Conservation (phyloP, 495 filamentous ascomycete species). For the Trichoderma reesei region DNA sequence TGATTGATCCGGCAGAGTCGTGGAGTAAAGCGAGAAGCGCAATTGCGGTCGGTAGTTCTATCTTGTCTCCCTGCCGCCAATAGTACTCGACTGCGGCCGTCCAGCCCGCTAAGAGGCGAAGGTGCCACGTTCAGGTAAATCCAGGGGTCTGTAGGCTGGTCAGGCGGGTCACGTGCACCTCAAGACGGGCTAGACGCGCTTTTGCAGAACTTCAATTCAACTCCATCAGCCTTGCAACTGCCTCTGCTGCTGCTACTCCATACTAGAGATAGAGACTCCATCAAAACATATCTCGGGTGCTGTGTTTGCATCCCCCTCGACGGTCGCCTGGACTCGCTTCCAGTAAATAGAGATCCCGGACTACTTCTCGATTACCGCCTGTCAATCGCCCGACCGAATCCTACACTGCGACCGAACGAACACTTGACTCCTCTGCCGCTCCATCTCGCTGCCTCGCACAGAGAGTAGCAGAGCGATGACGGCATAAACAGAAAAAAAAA, state of each 20-base stretch:
- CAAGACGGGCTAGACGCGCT: constrained; percentile 14
- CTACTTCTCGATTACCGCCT: background rate
- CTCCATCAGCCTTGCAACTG: constrained; percentile 12
- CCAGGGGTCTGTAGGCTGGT: constrained; percentile 17
- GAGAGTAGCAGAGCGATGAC: background rate
- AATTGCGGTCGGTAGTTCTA: background rate
- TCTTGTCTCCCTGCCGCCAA: background rate
- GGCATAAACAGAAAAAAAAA: background rate
- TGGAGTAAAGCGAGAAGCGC: background rate
- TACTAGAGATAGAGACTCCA: no score
- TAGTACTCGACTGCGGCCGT: background rate
- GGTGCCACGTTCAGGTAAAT: constrained; percentile 40
- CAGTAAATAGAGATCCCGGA: background rate
- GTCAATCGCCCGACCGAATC: background rate
- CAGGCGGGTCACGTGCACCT: constrained; percentile 19
- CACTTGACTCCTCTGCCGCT: no score
- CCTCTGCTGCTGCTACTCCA: background rate
- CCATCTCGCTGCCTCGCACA: no score
- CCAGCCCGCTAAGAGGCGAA: constrained; percentile 14
- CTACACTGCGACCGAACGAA: no score
- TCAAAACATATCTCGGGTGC: no score
- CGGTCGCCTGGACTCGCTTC: background rate
- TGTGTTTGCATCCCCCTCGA: background rate
- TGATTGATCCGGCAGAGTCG: background rate
- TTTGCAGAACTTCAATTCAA: constrained; percentile 9